Evolutionary conservation across 306 rosid genomes (phyloP).

Genomic region (Dalbergia oliveri): DNA sequence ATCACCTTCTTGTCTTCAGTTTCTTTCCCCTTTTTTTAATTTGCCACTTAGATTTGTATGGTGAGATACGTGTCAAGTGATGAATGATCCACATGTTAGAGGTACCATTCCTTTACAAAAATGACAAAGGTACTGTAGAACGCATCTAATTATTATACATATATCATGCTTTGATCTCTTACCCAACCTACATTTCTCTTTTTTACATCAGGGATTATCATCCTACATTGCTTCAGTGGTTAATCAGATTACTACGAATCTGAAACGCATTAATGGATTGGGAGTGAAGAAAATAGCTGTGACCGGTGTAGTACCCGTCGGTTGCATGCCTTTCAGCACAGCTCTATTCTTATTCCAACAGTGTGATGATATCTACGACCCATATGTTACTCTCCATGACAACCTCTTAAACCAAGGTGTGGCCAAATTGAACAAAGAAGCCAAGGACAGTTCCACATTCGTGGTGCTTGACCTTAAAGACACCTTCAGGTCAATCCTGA

Average conservation of each 20-base stretch:
- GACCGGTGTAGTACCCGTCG: slow-evolving; percentile 61
- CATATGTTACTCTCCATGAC: slow-evolving; percentile 54
- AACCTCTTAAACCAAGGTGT: slow-evolving; percentile 56
- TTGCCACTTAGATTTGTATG: no score
- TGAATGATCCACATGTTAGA: no score
- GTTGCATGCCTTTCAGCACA: slow-evolving; percentile 61
- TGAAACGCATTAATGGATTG: slow-evolving; percentile 56
- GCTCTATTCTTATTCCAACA: slow-evolving; percentile 41
- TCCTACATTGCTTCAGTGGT: slow-evolving; percentile 57
- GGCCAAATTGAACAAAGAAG: slow-evolving; percentile 50
- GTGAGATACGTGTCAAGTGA: no score
- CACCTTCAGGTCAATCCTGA: slow-evolving; percentile 57
- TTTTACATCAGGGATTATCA: slow-evolving; percentile 51
- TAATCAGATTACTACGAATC: slow-evolving; percentile 47
- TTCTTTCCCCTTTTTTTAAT: no score
- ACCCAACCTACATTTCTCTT: not conserved
- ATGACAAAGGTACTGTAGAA: no score
- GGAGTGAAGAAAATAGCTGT: slow-evolving; percentile 65
- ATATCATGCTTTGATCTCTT: not conserved
- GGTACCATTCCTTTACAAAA: no score
- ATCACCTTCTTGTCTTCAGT: no score
- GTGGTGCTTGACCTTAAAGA: slow-evolving; percentile 56
- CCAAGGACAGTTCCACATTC: slow-evolving; percentile 38
- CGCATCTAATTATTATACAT: no score
- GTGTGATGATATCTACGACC: slow-evolving; percentile 56